A percentile compares a stretch with the other conserved stretches of the same genome.
Conservation (phyloP, 2,329 filamentous ascomycete genomes). For the Colletotrichum nymphaeae region DNA sequence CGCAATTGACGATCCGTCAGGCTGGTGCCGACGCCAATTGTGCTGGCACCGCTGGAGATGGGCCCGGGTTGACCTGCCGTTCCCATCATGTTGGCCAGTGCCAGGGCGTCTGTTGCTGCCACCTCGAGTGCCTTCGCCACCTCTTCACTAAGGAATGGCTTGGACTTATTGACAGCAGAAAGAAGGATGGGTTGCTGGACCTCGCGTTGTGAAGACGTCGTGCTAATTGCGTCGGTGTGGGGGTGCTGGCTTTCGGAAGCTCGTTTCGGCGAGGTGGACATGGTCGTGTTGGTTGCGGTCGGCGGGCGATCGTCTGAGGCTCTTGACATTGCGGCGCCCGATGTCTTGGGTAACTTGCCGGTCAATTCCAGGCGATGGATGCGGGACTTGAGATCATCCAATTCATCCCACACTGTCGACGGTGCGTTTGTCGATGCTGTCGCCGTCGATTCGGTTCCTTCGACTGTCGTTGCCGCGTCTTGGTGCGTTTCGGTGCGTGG, state of each 20-base stretch:
- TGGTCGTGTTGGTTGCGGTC: conserved; percentile 92
- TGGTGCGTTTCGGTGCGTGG: conserved; percentile 48
- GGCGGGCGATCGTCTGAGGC: conserved; percentile 84
- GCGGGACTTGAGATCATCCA: conserved; percentile 93
- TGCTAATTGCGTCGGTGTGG: conserved; percentile 56
- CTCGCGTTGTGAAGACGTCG: conserved; percentile 61
- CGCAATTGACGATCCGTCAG: conserved; percentile 86
- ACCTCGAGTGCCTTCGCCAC: conserved; percentile 85
- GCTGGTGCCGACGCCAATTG: conserved; percentile 64
- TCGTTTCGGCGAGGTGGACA: conserved; percentile 89
- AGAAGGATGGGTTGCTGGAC: conserved; percentile 80
- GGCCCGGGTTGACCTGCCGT: conserved; percentile 75
- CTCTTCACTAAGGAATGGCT: conserved; percentile 73
- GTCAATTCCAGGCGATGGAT: conserved; percentile 92
- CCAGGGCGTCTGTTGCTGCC: conserved; percentile 83
- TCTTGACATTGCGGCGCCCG: conserved; percentile 81
- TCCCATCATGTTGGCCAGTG: conserved; percentile 82
- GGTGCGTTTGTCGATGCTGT: conserved; percentile 88
- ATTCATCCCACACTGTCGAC: conserved; percentile 96
- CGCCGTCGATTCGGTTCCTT: conserved; percentile 86
- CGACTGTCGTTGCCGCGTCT: conserved; percentile 56
- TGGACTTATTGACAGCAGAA: conserved; percentile 83
- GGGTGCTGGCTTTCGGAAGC: conserved; percentile 61
- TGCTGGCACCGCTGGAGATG: conserved; percentile 74
- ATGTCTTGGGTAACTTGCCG: conserved; percentile 86